Evolutionary conservation across 2,329 filamentous ascomycete species (phyloP).

Genomic region (Arthroderma sp.): DNA sequence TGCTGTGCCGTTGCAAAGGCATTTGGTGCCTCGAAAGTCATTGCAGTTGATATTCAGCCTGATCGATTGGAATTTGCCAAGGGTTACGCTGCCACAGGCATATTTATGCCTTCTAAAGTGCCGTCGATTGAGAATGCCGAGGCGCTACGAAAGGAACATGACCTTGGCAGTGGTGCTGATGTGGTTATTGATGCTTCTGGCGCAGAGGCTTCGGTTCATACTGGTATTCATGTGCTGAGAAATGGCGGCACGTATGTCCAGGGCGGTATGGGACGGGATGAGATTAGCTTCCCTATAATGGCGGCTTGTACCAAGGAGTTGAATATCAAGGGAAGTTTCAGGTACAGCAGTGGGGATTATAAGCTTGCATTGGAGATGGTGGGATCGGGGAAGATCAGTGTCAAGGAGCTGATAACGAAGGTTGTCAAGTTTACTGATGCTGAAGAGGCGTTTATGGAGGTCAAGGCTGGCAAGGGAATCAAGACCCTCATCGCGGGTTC

Average conservation of each 20-base stretch:
- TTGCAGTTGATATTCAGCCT: conserved; percentile 78
- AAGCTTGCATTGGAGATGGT: conserved; percentile 69
- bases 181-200: conserved; percentile 70
- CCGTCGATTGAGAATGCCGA: conserved; percentile 59
- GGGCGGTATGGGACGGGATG: conserved; percentile 76
- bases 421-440: conserved; percentile 70
- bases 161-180: conserved; percentile 55
- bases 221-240: conserved; percentile 56
- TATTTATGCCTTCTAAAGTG: conserved; percentile 49
- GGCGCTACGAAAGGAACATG: conserved; percentile 50
- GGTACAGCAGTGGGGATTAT: conserved; percentile 82
- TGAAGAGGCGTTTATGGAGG: conserved; percentile 74
- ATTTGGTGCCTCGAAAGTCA: conserved; percentile 72
- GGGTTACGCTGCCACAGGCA: conserved; percentile 45
- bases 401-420: conserved; percentile 67
- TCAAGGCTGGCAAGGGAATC: conserved; percentile 61
- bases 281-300: conserved; percentile 87
- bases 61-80: conserved; percentile 65
- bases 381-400: conserved; percentile 52
- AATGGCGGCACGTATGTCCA: conserved; percentile 68
- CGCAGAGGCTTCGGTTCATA: conserved; percentile 65
- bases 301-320: conserved; percentile 81
- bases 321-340: conserved; percentile 74
- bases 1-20: conserved; percentile 75
- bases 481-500: conserved; percentile 34